Conservation (phyloP, 2,329 filamentous ascomycete genomes). For the Beauveria caledonica region DNA sequence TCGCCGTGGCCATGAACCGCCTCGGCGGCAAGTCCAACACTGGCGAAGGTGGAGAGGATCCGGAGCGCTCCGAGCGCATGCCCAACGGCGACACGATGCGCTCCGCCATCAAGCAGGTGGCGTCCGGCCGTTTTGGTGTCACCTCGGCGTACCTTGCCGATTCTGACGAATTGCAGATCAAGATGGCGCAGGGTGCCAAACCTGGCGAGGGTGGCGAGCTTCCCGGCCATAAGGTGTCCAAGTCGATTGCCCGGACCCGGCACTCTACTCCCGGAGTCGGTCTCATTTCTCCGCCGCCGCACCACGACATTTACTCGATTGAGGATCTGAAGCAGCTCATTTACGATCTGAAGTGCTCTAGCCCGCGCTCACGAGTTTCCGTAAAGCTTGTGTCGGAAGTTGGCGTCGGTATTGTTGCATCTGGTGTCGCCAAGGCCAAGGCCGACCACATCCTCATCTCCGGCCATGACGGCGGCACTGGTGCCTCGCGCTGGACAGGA, state of each 20-base stretch:
- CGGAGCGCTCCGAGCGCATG: constrained; percentile 78
- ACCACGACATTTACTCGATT: constrained; percentile 98
- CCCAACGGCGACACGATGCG: constrained; percentile 94
- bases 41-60: constrained; percentile 92
- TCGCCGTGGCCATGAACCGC: constrained; percentile 94
- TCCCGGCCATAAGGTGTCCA: constrained; percentile 92
- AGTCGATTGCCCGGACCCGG: constrained; percentile 85
- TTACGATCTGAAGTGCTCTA: constrained; percentile 95
- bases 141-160: constrained; percentile 92
- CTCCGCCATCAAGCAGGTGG: constrained; percentile 95
- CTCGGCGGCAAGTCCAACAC: constrained; percentile 96
- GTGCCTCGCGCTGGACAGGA: constrained; percentile 94
- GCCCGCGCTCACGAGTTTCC: constrained; percentile 83
- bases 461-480: constrained; percentile 92
- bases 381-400: constrained; percentile 98
- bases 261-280: constrained; percentile 95
- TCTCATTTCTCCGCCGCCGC: constrained; percentile 89
- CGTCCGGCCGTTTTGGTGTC: constrained; percentile 91
- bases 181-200: constrained; percentile 98
- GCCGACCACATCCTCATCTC: constrained; percentile 95
- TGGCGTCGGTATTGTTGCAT: constrained; percentile 93
- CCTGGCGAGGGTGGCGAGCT: constrained; percentile 96
- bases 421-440: constrained; percentile 95
- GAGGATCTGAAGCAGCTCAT: constrained; percentile 97
- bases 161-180: constrained; percentile 94